A percentile compares a stretch with the other conserved stretches of the same genome.
Evolutionary conservation across 208 protist species (phyloP).

Genomic region (Wallacemonas collosoma): DNA sequence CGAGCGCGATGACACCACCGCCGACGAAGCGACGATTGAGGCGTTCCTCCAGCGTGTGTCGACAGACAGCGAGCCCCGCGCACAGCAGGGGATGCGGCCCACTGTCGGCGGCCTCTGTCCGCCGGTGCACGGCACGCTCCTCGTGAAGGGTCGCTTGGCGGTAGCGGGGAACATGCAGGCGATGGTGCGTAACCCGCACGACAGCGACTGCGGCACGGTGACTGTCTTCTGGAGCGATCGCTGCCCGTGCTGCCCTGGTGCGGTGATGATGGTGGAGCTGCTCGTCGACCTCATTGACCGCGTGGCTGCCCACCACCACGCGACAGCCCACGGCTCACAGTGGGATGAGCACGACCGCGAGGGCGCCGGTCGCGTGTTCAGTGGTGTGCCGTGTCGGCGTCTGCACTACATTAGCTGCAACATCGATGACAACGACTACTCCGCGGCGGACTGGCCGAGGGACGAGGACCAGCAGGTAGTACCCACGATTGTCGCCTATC

Average conservation of each 20-base stretch:
- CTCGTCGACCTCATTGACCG: slow-evolving; percentile 37
- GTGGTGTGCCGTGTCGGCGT: slow-evolving; percentile 11
- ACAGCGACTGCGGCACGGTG: slow-evolving; percentile 31
- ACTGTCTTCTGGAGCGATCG: slow-evolving; percentile 67
- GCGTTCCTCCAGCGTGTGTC: slow-evolving; percentile 35
- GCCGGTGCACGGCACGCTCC: slow-evolving; percentile 32
- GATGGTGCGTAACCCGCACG: slow-evolving; percentile 18
- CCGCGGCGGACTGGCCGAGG: slow-evolving; percentile 50
- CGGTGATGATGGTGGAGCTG: slow-evolving; percentile 52
- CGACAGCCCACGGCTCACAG: not conserved
- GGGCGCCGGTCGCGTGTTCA: not conserved
- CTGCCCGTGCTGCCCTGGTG: slow-evolving; percentile 55
- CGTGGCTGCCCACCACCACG: slow-evolving; percentile 23
- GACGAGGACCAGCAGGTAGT: slow-evolving; percentile 33
- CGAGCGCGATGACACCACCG: not conserved
- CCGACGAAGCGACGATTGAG: slow-evolving; percentile 8
- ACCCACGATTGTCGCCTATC: slow-evolving; percentile 50
- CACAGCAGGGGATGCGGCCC: slow-evolving; percentile 37
- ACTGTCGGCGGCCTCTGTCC: slow-evolving; percentile 31
- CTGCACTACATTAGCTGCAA: slow-evolving; percentile 57
- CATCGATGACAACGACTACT: slow-evolving; percentile 73
- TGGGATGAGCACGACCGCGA: slow-evolving; percentile 13
- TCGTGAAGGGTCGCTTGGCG: slow-evolving; percentile 33
- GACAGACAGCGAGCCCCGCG: slow-evolving; percentile 27
- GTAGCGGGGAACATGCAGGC: slow-evolving; percentile 35